phyloP scores from a whole-genome alignment of 2,329 filamentous ascomycete species.

The Ophiosphaerella korrae region DNA sequence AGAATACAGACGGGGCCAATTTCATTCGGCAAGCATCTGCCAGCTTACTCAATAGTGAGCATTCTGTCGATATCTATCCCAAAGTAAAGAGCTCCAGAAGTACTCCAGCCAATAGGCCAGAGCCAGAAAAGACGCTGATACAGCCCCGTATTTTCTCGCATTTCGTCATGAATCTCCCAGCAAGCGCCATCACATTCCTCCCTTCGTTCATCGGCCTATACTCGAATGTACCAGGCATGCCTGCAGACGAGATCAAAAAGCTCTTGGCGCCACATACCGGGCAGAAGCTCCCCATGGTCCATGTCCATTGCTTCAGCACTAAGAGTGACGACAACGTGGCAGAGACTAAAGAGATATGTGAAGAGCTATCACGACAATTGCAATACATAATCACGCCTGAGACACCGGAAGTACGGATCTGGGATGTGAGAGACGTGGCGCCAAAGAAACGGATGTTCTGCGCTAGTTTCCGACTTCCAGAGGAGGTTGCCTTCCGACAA shows the following conservation, averaged over 20 bases:
- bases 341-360: slow-evolving; percentile 64
- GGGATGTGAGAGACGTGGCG: slow-evolving; percentile 81
- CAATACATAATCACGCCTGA: slow-evolving; percentile 62
- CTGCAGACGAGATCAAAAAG: slow-evolving; percentile 30
- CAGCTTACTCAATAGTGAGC: slow-evolving; percentile 58
- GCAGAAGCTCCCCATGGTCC: slow-evolving; percentile 75
- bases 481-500: slow-evolving; percentile 75
- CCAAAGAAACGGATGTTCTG: slow-evolving; percentile 98
- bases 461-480: slow-evolving; percentile 84
- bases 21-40: slow-evolving; percentile 78
- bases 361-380: slow-evolving; percentile 67
- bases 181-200: slow-evolving; percentile 84
- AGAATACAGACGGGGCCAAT: slow-evolving; percentile 78
- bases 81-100: slow-evolving; percentile 40
- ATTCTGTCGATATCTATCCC: slow-evolving; percentile 52
- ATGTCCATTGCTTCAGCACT: slow-evolving; percentile 92
- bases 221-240: slow-evolving; percentile 54
- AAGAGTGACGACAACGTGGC: slow-evolving; percentile 77
- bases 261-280: slow-evolving; percentile 51
- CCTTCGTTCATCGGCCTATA: slow-evolving; percentile 80
- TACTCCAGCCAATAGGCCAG: slow-evolving; percentile 27
- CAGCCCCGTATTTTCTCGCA: slow-evolving; percentile 82
- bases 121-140: slow-evolving; percentile 45
- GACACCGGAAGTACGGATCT: slow-evolving; percentile 62
- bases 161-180: slow-evolving; percentile 97